Conservation (phyloP, 495 filamentous ascomycete genomes). For the Aspergillus indologenus region DNA sequence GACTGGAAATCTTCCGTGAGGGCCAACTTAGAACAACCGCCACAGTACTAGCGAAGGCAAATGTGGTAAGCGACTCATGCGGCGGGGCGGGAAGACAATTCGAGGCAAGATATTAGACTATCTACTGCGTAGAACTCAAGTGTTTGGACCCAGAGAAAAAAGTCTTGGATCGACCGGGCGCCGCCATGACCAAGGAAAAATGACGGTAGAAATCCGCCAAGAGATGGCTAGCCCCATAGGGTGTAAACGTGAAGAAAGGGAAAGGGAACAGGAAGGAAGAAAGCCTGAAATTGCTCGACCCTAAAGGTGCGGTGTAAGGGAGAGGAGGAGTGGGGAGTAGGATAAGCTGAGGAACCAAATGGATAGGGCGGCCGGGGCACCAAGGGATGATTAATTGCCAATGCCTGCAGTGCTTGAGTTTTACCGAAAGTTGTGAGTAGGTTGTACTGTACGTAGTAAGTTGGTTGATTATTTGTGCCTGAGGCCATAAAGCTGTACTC, state of each 20-base stretch:
- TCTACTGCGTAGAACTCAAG: no score
- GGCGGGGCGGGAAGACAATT: background rate
- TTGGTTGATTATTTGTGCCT: no score
- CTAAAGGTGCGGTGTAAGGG: constrained; percentile 3
- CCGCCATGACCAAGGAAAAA: background rate
- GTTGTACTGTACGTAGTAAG: no score
- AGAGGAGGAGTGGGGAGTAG: background rate
- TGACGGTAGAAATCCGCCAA: background rate
- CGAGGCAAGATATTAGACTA: background rate
- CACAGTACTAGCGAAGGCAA: background rate
- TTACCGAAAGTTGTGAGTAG: no score
- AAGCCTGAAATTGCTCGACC: background rate
- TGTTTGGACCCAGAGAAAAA: background rate
- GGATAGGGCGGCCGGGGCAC: background rate
- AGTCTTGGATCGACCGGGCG: background rate
- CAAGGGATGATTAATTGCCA: no score
- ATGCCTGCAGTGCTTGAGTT: no score
- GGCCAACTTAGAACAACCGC: background rate
- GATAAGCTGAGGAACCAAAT: background rate
- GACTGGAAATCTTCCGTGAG: background rate
- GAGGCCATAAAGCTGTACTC: no score
- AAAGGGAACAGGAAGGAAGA: no score
- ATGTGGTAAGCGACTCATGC: background rate
- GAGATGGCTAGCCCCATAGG: background rate
- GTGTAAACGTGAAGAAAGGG: background rate